Percentiles rank a stretch among this genome's conserved stretches.
These are phyloP conservation scores for Bisporella sp. DNA, from an alignment of 2,329 filamentous ascomycete species.

Conservation along the genomic window DNA sequence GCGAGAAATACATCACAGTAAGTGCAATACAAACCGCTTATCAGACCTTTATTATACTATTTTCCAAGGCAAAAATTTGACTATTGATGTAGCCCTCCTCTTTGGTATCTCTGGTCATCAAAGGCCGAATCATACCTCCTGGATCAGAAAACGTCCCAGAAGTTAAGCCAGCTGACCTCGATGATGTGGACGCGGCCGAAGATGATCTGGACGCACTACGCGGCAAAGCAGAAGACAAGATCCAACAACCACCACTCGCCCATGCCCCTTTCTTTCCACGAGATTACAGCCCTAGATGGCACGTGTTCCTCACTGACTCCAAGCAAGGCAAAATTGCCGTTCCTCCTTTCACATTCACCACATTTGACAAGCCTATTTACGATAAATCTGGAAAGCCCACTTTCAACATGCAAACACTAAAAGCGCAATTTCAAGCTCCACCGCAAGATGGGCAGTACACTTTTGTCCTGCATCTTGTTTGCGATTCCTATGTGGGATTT, in stretches of 20 bases:
- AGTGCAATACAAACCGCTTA: too few species aligned
- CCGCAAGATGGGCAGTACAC: conserved; percentile 89
- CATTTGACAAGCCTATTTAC: conserved; percentile 85
- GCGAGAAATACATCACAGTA: conserved; percentile 78
- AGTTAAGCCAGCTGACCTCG: conserved; percentile 71
- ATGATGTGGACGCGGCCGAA: conserved; percentile 88
- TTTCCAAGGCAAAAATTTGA: too few species aligned
- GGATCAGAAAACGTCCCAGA: conserved; percentile 69
- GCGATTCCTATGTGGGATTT: conserved; percentile 91
- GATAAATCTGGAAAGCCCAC: conserved; percentile 77
- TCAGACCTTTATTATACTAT: too few species aligned
- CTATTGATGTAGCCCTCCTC: conserved; percentile 54
- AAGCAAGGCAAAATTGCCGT: conserved; percentile 96
- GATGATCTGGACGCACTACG: conserved; percentile 82
- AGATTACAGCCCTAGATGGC: conserved; percentile 85
- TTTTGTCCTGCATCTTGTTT: conserved; percentile 89
- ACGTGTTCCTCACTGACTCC: conserved; percentile 88
- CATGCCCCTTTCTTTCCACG: conserved; percentile 86
- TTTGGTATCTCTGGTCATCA: conserved; percentile 89
- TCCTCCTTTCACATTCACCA: conserved; percentile 89
- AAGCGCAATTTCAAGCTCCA: conserved; percentile 93
- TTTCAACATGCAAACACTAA: conserved; percentile 91
- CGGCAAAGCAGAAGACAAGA: conserved; percentile 57
- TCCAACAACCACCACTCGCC: conserved; percentile 74
- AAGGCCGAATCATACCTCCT: conserved; percentile 87